Percentiles rank a stretch among this genome's conserved stretches.
phyloP scores from a whole-genome alignment of 2,329 filamentous ascomycete species.

The Blastomyces gilchristii region DNA sequence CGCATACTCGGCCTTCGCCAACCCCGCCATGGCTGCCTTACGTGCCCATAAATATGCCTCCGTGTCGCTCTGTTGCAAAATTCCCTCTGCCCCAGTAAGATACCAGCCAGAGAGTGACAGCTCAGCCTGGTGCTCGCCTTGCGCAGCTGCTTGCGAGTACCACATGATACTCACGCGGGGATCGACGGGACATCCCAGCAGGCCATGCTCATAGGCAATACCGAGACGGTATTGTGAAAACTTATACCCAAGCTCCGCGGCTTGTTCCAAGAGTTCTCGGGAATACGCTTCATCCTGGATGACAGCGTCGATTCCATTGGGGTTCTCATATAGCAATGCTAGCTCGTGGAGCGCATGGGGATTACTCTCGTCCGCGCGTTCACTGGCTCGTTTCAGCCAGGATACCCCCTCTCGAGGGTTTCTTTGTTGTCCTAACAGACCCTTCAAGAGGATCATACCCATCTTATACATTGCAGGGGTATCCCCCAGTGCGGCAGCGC shows the following conservation, averaged over 20 bases:
- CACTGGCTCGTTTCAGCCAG: slow-evolving; percentile 89
- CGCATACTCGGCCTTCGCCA: slow-evolving; percentile 92
- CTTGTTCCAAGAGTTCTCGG: slow-evolving; percentile 69
- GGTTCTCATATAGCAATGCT: slow-evolving; percentile 48
- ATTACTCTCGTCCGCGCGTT: slow-evolving; percentile 77
- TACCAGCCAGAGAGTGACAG: slow-evolving; percentile 86
- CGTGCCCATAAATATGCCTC: slow-evolving; percentile 96
- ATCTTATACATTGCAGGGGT: slow-evolving; percentile 96
- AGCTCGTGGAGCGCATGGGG: slow-evolving; percentile 93
- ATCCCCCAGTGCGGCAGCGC: slow-evolving; percentile 80
- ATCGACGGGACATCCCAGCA: slow-evolving; percentile 73
- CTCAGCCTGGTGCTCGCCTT: slow-evolving; percentile 90
- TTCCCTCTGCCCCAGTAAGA: slow-evolving; percentile 76
- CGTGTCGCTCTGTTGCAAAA: slow-evolving; percentile 83
- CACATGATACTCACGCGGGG: slow-evolving; percentile 77
- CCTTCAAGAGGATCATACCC: slow-evolving; percentile 91
- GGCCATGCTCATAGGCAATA: slow-evolving; percentile 78
- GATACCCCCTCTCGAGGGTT: slow-evolving; percentile 78
- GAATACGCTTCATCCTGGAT: slow-evolving; percentile 75
- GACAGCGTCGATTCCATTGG: slow-evolving; percentile 56
- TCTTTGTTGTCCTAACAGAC: slow-evolving; percentile 72
- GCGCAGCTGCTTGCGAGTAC: slow-evolving; percentile 84
- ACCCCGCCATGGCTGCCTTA: slow-evolving; percentile 76
- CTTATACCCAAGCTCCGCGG: slow-evolving; percentile 84
- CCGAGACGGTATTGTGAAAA: slow-evolving; percentile 87